A percentile compares a stretch with the other conserved stretches of the same genome.
phyloP scores from a whole-genome alignment of 192 early-diverging fungal species.

The Mortierella antarctica region DNA sequence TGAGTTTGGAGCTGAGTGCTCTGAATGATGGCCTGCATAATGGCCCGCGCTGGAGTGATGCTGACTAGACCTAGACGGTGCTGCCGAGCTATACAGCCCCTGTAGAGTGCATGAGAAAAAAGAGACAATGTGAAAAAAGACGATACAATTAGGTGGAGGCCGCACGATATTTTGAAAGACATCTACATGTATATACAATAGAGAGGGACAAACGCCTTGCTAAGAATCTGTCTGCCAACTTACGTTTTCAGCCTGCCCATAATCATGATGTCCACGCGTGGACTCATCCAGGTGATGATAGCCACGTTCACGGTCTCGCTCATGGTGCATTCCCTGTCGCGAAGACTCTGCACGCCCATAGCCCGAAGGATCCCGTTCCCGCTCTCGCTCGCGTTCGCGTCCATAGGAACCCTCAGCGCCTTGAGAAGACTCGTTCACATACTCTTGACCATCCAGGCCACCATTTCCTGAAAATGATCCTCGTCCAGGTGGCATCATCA shows the following conservation, averaged over 20 bases:
- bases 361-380: background rate
- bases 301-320: constrained; percentile 13
- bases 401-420: background rate
- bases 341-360: constrained; percentile 3
- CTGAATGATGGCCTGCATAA: background rate
- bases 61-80: background rate
- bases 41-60: constrained; percentile 5
- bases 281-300: constrained; percentile 17
- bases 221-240: background rate
- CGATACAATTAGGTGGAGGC: too few relatives aligned
- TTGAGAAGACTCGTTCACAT: constrained; percentile 13
- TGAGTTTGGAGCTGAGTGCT: background rate
- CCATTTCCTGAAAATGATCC: constrained; percentile 3
- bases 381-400: constrained; percentile 18
- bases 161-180: too few relatives aligned
- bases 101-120: background rate
- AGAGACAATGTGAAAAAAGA: too few relatives aligned
- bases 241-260: constrained; percentile 28
- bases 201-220: too few relatives aligned
- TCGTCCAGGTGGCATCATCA: constrained; percentile 6
- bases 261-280: constrained; percentile 19
- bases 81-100: background rate
- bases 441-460: constrained; percentile 6
- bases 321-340: constrained; percentile 4
- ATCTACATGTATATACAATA: too few relatives aligned